A percentile compares a stretch with the other conserved stretches of the same genome.
phyloP scores from a whole-genome alignment of 371 early-diverging fungal genomes.

The Mortierella sp. region DNA sequence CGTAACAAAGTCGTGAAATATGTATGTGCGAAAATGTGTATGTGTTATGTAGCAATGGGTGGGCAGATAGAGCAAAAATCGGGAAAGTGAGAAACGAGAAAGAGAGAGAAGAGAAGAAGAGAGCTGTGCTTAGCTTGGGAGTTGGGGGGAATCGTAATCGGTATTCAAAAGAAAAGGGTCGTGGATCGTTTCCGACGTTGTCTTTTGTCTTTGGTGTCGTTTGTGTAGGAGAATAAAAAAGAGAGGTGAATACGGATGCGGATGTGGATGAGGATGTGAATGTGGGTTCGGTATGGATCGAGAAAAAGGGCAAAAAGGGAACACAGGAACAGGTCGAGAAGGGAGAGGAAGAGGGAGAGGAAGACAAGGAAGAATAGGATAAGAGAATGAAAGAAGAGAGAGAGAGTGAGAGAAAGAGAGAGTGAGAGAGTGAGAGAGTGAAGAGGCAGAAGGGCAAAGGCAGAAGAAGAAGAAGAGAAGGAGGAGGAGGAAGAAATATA shows the following conservation, averaged over 20 bases:
- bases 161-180: background rate
- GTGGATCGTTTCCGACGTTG: background rate
- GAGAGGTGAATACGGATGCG: background rate
- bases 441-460: background rate
- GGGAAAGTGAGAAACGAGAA: background rate
- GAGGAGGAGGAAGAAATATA: background rate
- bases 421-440: background rate
- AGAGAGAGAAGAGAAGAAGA: background rate
- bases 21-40: background rate
- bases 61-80: background rate
- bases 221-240: background rate
- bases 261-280: background rate
- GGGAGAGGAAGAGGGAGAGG: background rate
- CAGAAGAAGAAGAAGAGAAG: background rate
- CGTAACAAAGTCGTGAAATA: slow-evolving; percentile 9
- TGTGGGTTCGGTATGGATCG: background rate
- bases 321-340: background rate
- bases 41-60: background rate
- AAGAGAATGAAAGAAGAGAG: background rate
- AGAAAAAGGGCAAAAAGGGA: background rate
- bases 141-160: slow-evolving; percentile 6
- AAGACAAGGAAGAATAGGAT: background rate
- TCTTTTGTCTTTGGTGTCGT: background rate
- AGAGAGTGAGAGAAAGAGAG: background rate
- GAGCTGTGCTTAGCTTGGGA: background rate